These are phyloP conservation scores for Apiospora pterosperma DNA, from an alignment of 2,329 filamentous ascomycete species.

Conservation along the genomic window DNA sequence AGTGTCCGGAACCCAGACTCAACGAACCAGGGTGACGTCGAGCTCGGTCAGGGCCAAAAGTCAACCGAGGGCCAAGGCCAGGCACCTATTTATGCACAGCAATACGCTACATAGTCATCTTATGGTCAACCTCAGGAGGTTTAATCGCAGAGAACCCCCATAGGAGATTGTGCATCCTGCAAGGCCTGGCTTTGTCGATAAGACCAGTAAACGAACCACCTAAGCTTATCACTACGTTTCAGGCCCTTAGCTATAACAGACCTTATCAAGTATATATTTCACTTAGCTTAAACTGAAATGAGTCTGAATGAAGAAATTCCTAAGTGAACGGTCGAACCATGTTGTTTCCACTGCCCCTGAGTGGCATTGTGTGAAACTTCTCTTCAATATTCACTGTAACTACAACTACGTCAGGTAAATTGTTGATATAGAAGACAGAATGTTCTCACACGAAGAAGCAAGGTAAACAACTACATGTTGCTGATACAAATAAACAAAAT, in stretches of 20 bases:
- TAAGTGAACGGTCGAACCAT: not conserved
- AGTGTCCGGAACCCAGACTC: slow-evolving; percentile 22
- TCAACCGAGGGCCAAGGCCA: not conserved
- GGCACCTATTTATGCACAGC: not conserved
- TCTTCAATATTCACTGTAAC: too few species aligned
- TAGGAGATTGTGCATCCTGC: not conserved
- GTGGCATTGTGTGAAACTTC: not conserved
- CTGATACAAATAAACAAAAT: too few species aligned
- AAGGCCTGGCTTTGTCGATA: not conserved
- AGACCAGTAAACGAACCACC: not conserved
- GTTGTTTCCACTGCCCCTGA: not conserved
- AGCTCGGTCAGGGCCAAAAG: slow-evolving; percentile 21
- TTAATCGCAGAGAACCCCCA: not conserved
- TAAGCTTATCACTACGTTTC: too few species aligned
- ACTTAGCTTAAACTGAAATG: not conserved
- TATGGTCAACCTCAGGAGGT: not conserved
- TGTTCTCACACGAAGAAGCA: too few species aligned
- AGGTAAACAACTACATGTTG: too few species aligned
- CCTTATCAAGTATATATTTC: not conserved
- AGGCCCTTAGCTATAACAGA: not conserved
- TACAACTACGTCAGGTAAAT: too few species aligned
- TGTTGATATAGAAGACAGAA: too few species aligned
- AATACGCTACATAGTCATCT: not conserved
- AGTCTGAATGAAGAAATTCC: not conserved
- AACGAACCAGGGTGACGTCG: slow-evolving; percentile 16